These are phyloP conservation scores for Botrytis elliptica DNA, from an alignment of 2,329 filamentous ascomycete genomes.

Conservation along the genomic window DNA sequence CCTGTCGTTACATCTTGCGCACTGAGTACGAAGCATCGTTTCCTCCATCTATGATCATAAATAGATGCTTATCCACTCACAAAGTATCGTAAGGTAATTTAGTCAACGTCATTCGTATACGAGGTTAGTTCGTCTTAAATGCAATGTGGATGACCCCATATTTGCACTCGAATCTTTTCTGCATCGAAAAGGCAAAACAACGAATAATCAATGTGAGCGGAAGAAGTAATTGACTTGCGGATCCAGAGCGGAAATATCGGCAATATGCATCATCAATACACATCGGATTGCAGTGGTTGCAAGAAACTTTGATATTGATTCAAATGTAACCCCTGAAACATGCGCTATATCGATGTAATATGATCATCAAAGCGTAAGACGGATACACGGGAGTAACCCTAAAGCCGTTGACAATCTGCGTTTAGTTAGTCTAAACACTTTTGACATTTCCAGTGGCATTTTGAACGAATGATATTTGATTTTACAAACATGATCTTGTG, in stretches of 20 bases:
- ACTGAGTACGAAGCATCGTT: neutral
- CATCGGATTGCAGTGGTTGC: neutral
- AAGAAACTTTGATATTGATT: neutral
- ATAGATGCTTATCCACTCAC: neutral
- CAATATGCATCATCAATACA: neutral
- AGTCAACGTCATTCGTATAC: neutral
- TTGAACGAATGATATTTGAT: neutral
- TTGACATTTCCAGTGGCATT: neutral
- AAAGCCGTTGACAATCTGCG: neutral
- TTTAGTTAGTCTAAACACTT: neutral
- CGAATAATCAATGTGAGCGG: neutral
- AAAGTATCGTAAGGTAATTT: neutral
- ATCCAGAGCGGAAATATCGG: slow-evolving; percentile 3
- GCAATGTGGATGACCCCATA: neutral
- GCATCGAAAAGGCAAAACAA: neutral
- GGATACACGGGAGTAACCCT: neutral
- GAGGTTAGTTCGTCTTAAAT: neutral
- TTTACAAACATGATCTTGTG: neutral
- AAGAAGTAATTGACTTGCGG: neutral
- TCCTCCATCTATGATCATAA: neutral
- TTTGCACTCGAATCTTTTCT: neutral
- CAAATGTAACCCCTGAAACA: neutral
- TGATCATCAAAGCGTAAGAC: neutral
- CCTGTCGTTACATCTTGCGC: neutral
- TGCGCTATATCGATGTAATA: neutral